A percentile compares a stretch with the other conserved stretches of the same genome.
Evolutionary conservation across 257 asterid species (phyloP).

Genomic region (Jacaranda copaia): DNA sequence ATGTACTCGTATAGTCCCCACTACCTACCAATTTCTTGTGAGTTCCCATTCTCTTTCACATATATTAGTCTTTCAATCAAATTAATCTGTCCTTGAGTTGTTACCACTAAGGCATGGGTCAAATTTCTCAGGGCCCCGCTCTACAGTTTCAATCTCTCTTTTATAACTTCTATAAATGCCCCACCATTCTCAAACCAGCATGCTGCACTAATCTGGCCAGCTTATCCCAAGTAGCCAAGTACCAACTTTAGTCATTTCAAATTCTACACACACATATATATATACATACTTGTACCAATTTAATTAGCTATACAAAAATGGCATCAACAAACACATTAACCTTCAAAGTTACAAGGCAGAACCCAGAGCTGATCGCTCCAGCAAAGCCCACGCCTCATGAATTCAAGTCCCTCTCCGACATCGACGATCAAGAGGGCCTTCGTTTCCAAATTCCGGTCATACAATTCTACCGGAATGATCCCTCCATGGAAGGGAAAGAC

Average conservation of each 20-base stretch:
- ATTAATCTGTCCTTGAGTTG: no score
- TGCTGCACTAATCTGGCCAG: neutral
- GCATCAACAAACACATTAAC: slow-evolving; percentile 34
- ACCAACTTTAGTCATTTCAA: no score
- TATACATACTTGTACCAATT: no score
- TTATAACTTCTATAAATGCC: slow-evolving; percentile 28
- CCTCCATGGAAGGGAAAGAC: slow-evolving; percentile 44
- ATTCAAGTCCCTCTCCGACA: slow-evolving; percentile 61
- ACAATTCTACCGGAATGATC: slow-evolving; percentile 53
- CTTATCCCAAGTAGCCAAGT: neutral
- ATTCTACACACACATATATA: no score
- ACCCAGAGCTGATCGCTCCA: slow-evolving; percentile 60
- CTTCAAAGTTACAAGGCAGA: slow-evolving; percentile 53
- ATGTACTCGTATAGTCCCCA: no score
- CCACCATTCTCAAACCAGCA: neutral
- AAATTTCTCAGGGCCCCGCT: no score
- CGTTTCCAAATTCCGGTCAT: slow-evolving; percentile 69
- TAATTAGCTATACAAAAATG: slow-evolving; percentile 32
- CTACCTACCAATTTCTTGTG: neutral
- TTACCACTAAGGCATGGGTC: no score
- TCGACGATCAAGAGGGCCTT: slow-evolving; percentile 71
- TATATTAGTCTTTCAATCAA: no score
- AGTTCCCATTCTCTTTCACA: no score
- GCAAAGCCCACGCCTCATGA: slow-evolving; percentile 65
- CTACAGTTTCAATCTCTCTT: no score